Percentiles rank a stretch among this genome's conserved stretches.
Conservation (phyloP, 768 basidiomycete species). For the Suillus subluteus region DNA sequence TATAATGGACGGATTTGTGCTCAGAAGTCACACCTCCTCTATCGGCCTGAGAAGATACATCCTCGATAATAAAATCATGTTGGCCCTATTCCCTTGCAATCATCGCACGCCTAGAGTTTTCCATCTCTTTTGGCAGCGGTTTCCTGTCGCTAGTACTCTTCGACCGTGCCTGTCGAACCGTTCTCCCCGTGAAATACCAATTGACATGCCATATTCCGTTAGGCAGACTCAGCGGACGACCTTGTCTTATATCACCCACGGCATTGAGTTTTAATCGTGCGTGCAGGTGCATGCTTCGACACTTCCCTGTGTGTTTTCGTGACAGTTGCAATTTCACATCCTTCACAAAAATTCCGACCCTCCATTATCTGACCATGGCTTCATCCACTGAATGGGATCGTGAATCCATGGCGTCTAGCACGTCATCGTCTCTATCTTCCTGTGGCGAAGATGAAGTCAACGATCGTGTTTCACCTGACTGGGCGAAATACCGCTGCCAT, state of each 20-base stretch:
- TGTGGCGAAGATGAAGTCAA: conserved; percentile 58
- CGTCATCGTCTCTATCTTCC: conserved; percentile 53
- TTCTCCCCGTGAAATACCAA: conserved; percentile 1
- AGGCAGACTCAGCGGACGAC: neutral
- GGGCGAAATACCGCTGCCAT: conserved; percentile 56
- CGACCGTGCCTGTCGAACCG: neutral
- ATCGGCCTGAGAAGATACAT: conserved; percentile 13
- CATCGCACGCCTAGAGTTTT: neutral
- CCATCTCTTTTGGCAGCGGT: conserved; percentile 6
- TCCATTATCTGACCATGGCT: conserved; percentile 65
- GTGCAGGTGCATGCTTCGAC: neutral
- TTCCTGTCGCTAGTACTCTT: conserved; percentile 9
- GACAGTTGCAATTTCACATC: conserved; percentile 9
- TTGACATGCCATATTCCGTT: neutral
- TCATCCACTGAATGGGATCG: conserved; percentile 58
- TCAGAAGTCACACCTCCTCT: conserved; percentile 13
- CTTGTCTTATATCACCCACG: conserved; percentile 1
- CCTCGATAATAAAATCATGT: conserved; percentile 7
- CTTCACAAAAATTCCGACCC: neutral
- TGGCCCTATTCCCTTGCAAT: neutral
- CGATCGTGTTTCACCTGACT: conserved; percentile 59
- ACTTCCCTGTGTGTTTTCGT: conserved; percentile 20
- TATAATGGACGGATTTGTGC: conserved; percentile 10
- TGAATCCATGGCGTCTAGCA: conserved; percentile 39
- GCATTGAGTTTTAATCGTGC: neutral